phyloP scores from a whole-genome alignment of 306 rosid species.

The Glycine tomentella region DNA sequence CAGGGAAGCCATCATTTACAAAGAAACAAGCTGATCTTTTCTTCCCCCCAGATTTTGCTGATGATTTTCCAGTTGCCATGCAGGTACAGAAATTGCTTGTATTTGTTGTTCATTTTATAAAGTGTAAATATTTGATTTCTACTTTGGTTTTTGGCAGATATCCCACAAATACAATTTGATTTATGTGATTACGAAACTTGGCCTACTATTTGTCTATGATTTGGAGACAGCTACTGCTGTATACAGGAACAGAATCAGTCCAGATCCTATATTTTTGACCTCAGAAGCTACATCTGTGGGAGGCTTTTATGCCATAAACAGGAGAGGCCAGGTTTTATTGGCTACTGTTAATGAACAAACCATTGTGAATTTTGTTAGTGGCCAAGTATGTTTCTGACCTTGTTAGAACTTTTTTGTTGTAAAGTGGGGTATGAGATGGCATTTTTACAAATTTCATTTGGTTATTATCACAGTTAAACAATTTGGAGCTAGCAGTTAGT shows the following conservation, averaged over 20 bases:
- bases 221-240: slow-evolving; percentile 99
- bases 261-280: slow-evolving; percentile 98
- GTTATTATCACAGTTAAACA: slow-evolving; percentile 73
- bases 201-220: slow-evolving; percentile 94
- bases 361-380: slow-evolving; percentile 93
- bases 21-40: slow-evolving; percentile 99
- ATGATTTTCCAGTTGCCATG: slow-evolving; percentile 99
- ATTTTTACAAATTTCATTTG: slow-evolving; percentile 31
- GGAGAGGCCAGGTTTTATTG: slow-evolving; percentile 98
- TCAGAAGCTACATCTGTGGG: slow-evolving; percentile 94
- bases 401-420: slow-evolving; percentile 35
- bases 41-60: slow-evolving; percentile 99
- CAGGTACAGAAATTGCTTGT: slow-evolving; percentile 69
- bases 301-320: slow-evolving; percentile 95
- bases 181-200: slow-evolving; percentile 98
- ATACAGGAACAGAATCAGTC: slow-evolving; percentile 97
- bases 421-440: slow-evolving; percentile 11
- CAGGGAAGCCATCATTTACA: slow-evolving; percentile 96
- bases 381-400: slow-evolving; percentile 72
- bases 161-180: slow-evolving; percentile 96
- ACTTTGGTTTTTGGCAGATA: slow-evolving; percentile 64
- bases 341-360: slow-evolving; percentile 99
- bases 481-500: slow-evolving; percentile 98
- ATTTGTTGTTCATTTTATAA: slow-evolving; percentile 33
- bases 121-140: slow-evolving; percentile 42